phyloP scores from a whole-genome alignment of 257 asterid species.

The Orobanche coerulescens region DNA sequence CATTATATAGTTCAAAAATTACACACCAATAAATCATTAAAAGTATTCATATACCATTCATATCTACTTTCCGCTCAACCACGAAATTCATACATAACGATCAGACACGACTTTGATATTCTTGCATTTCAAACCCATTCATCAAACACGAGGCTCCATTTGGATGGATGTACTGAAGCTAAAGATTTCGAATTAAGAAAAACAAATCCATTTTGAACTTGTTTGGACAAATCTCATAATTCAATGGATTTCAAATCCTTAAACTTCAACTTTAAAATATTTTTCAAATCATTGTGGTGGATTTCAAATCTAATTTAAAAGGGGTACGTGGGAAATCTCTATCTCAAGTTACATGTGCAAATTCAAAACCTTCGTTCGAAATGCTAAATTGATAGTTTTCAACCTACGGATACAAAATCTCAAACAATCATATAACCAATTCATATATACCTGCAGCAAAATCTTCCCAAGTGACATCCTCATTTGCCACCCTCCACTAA shows the following conservation, averaged over 20 bases:
- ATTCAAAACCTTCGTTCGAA: no score
- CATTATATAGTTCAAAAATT: background rate
- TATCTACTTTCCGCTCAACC: background rate
- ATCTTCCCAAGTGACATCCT: slow-evolving; percentile 97
- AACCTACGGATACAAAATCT: background rate
- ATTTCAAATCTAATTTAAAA: no score
- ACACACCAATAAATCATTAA: background rate
- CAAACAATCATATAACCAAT: slow-evolving; percentile 4
- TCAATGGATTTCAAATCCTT: no score
- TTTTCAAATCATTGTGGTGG: no score
- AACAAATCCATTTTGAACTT: no score
- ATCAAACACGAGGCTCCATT: background rate
- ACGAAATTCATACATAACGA: background rate
- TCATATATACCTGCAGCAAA: slow-evolving; percentile 67
- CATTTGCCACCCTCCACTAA: slow-evolving; percentile 99
- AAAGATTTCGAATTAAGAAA: no score
- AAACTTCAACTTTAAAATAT: no score
- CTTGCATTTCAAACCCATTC: slow-evolving; percentile 3
- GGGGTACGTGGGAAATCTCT: no score
- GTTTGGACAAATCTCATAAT: no score
- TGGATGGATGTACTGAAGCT: no score
- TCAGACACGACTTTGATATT: background rate
- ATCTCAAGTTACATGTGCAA: no score
- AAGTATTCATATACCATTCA: background rate
- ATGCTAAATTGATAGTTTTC: no score